These are phyloP conservation scores for Geopyxis carbonaria DNA, from an alignment of 495 filamentous ascomycete species.

Conservation along the genomic window DNA sequence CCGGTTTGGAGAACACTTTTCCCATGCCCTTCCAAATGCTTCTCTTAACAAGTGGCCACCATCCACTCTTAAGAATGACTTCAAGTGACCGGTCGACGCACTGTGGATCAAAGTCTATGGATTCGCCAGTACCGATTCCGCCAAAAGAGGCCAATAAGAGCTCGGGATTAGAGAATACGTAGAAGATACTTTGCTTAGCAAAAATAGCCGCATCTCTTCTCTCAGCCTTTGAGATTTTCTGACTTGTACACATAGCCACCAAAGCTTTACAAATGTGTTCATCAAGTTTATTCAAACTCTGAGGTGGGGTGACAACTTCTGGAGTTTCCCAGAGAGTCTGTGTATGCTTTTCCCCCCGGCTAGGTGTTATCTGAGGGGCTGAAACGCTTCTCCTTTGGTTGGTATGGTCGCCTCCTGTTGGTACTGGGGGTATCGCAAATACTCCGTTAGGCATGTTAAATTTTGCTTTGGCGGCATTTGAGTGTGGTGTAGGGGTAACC, in stretches of 20 bases:
- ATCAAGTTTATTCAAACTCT: constrained; percentile 27
- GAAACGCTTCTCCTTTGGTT: constrained; percentile 8
- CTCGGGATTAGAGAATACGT: constrained; percentile 48
- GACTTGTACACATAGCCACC: constrained; percentile 6
- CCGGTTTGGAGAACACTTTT: constrained; percentile 36
- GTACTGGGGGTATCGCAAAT: constrained; percentile 12
- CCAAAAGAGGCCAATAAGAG: constrained; percentile 50
- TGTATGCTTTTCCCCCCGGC: constrained; percentile 10
- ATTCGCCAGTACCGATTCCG: constrained; percentile 36
- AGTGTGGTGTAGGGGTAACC: constrained; percentile 16
- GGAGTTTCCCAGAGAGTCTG: not conserved
- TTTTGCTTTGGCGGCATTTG: constrained; percentile 17
- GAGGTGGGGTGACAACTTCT: constrained; percentile 17
- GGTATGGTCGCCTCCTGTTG: constrained; percentile 6
- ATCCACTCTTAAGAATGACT: constrained; percentile 12
- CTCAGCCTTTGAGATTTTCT: constrained; percentile 8
- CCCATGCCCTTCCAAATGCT: constrained; percentile 62
- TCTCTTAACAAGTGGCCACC: constrained; percentile 43
- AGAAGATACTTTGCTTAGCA: constrained; percentile 56
- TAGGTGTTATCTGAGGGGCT: constrained; percentile 14
- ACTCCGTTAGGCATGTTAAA: constrained; percentile 3
- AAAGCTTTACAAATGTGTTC: constrained; percentile 15
- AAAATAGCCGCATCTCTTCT: constrained; percentile 38
- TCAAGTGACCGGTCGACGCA: constrained; percentile 28
- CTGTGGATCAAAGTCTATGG: constrained; percentile 30